Conservation (phyloP, 805 yeast genomes). For the Danielia oregonensis region DNA sequence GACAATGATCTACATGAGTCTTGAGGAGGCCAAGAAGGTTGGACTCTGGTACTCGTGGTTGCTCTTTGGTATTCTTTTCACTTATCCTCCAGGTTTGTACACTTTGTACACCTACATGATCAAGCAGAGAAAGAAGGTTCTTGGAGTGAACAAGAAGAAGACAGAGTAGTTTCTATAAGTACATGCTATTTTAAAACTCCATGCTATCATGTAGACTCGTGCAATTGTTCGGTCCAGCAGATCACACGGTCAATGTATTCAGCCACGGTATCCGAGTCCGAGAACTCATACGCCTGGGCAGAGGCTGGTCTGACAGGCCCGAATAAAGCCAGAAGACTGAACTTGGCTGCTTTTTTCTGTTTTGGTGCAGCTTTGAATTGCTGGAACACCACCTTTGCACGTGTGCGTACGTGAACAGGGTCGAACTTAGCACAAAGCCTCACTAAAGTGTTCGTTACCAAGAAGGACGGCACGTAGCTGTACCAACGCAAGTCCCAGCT, state of each 20-base stretch:
- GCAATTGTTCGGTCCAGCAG: constrained; percentile 25
- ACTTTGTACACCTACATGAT: constrained; percentile 84
- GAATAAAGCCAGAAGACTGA: background rate
- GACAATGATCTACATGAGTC: constrained; percentile 61
- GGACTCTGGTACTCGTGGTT: constrained; percentile 52
- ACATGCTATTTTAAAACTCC: too few species aligned
- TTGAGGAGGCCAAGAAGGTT: constrained; percentile 56
- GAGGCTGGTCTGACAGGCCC: background rate
- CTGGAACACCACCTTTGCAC: constrained; percentile 34
- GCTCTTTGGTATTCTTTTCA: constrained; percentile 53
- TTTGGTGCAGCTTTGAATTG: constrained; percentile 2
- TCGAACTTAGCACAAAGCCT: constrained; percentile 42
- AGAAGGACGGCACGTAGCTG: constrained; percentile 45
- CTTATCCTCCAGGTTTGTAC: constrained; percentile 86
- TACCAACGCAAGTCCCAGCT: constrained; percentile 69
- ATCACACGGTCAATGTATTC: constrained; percentile 28
- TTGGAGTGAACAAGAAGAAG: constrained; percentile 32
- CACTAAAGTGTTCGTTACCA: constrained; percentile 40
- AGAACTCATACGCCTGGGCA: constrained; percentile 20
- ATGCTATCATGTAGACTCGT: too few species aligned
- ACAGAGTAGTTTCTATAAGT: too few species aligned
- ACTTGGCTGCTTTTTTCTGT: background rate
- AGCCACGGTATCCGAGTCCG: constrained; percentile 29
- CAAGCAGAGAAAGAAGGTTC: constrained; percentile 76
- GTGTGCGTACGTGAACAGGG: constrained; percentile 35